Evolutionary conservation across 306 rosid species (phyloP).

Genomic region (Trichosanthes truncata): DNA sequence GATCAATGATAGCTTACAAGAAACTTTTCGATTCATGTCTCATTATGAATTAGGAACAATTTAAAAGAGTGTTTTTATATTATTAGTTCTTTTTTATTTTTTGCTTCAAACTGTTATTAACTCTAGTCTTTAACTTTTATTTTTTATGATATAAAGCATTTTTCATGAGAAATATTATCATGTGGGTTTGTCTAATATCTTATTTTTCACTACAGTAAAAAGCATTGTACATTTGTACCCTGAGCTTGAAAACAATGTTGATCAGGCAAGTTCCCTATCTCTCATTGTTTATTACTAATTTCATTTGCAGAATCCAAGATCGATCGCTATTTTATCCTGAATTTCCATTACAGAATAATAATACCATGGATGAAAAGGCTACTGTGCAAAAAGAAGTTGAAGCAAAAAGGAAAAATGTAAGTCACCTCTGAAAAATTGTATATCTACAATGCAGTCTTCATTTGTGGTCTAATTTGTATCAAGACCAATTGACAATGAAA

Average conservation of each 20-base stretch:
- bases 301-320: slow-evolving; percentile 10
- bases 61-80: not conserved
- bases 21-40: too few species aligned
- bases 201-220: slow-evolving; percentile 39
- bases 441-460: not conserved
- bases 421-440: not conserved
- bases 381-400: slow-evolving; percentile 34
- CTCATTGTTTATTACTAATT: not conserved
- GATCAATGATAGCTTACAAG: not conserved
- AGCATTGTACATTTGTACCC: slow-evolving; percentile 35
- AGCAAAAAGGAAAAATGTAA: slow-evolving; percentile 46
- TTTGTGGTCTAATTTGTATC: not conserved
- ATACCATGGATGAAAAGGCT: slow-evolving; percentile 23
- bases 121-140: too few species aligned
- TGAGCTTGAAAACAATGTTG: slow-evolving; percentile 38
- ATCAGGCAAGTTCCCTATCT: slow-evolving; percentile 58
- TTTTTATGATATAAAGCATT: too few species aligned
- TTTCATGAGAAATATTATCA: too few species aligned
- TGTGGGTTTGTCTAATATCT: slow-evolving; percentile 4
- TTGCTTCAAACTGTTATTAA: too few species aligned
- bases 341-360: slow-evolving; percentile 51
- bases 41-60: too few species aligned
- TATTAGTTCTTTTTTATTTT: too few species aligned
- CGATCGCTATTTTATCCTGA: slow-evolving; percentile 33
- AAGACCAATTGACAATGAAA: too few species aligned